Percentiles rank a stretch among this genome's conserved stretches.
These are phyloP conservation scores for Penicillium sumatraense DNA, from an alignment of 2,329 filamentous ascomycete species.

Conservation along the genomic window DNA sequence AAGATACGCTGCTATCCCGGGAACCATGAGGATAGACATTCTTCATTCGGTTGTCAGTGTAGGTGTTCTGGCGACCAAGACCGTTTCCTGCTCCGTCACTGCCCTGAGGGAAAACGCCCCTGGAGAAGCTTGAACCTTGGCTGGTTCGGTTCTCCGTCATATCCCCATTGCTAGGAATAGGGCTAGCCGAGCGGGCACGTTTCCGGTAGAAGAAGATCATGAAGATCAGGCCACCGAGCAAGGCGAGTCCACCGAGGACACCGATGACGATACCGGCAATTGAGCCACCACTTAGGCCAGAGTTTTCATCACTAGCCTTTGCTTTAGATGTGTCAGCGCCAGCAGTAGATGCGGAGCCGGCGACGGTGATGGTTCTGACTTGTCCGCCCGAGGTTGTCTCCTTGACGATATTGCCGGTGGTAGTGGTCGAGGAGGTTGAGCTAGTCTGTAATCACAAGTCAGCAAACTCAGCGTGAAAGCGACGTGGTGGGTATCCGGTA, in stretches of 20 bases:
- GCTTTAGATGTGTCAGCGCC: slow-evolving; percentile 18
- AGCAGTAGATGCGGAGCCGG: slow-evolving; percentile 22
- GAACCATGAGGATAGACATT: slow-evolving; percentile 48
- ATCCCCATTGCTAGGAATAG: slow-evolving; percentile 34
- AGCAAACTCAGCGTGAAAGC: slow-evolving; percentile 5
- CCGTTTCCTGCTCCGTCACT: slow-evolving; percentile 22
- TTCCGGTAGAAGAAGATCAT: slow-evolving; percentile 45
- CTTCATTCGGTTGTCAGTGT: slow-evolving; percentile 52
- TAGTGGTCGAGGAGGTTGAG: slow-evolving; percentile 13
- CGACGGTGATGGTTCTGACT: slow-evolving; percentile 36
- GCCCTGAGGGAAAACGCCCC: slow-evolving; percentile 36
- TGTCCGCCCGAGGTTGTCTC: slow-evolving; percentile 31
- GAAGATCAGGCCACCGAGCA: slow-evolving; percentile 43
- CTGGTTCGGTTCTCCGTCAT: slow-evolving; percentile 37
- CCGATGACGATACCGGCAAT: slow-evolving; percentile 52
- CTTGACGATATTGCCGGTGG: slow-evolving; percentile 21
- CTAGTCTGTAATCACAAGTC: slow-evolving; percentile 16
- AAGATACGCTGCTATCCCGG: slow-evolving; percentile 49
- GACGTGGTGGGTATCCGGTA: neutral
- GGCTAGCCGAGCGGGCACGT: slow-evolving; percentile 36
- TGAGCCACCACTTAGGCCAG: slow-evolving; percentile 43
- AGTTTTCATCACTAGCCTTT: slow-evolving; percentile 14
- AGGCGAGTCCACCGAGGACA: slow-evolving; percentile 42
- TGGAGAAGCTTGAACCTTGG: slow-evolving; percentile 40
- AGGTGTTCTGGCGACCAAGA: slow-evolving; percentile 36